Conservation (phyloP, 441 rosid genomes). For the Adansonia madagascariensis region DNA sequence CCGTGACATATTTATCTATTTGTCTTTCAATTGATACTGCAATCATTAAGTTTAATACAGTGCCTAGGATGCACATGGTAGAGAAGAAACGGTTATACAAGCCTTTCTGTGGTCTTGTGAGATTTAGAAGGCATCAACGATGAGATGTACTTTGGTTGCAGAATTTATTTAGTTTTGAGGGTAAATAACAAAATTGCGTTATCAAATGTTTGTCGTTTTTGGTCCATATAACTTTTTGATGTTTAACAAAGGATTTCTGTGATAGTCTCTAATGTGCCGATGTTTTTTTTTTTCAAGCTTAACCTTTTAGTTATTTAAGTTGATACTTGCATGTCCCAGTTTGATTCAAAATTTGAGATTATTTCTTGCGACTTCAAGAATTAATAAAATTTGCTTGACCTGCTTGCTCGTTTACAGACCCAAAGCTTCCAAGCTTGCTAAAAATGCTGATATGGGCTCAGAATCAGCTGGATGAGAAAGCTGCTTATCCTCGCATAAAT, state of each 20-base stretch:
- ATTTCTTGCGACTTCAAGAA: not conserved
- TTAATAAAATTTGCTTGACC: conserved; percentile 13
- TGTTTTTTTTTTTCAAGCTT: no score
- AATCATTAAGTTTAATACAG: not conserved
- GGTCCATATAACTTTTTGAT: not conserved
- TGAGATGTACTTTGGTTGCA: not conserved
- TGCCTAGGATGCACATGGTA: not conserved
- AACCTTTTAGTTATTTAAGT: not conserved
- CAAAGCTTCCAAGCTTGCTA: conserved; percentile 88
- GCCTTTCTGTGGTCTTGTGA: not conserved
- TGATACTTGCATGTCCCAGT: not conserved
- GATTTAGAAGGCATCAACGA: not conserved
- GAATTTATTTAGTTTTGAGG: not conserved
- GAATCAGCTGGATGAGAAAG: conserved; percentile 85
- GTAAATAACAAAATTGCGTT: not conserved
- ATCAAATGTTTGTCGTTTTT: not conserved
- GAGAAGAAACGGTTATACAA: not conserved
- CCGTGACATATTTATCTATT: not conserved
- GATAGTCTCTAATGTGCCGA: no score
- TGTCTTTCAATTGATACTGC: not conserved
- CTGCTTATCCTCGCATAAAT: conserved; percentile 82
- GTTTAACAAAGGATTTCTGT: no score
- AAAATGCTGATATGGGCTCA: conserved; percentile 95
- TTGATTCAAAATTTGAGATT: conserved; percentile 13
- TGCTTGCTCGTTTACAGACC: conserved; percentile 55